Evolutionary conservation across 1,284 basidiomycete species (phyloP), one percentile per base, ranked within the genome.

Genomic region (Leccinum griseonigrum): DNA sequence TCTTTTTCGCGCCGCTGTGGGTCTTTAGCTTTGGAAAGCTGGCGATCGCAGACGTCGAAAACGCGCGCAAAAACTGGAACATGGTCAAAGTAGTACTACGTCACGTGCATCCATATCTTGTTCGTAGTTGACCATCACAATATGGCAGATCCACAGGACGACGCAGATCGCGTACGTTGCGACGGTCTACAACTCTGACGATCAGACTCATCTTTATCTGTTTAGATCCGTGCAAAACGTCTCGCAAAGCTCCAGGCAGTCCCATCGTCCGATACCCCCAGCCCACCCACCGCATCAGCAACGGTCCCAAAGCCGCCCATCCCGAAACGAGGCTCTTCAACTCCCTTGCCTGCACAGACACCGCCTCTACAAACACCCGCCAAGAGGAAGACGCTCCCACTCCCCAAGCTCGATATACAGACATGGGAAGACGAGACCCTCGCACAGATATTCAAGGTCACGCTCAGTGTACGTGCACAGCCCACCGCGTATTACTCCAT

Each of bases 171-270:
- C 57, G 91, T 92, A 81, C 62, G 74, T 62, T 53, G 38, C 32
- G 32, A 43, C 7, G 1, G 18, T 10, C 4, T 3, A 3, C n/a
- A 4, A 26, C 4, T 6, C 36, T 54, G 51, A 58, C 40, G 57
- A 59, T 48, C 2, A 18, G 0, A 4, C 56, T 63, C 7, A 64
- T 29, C 18, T 48, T 48, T 46, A 9, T 3, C 51, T 7, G 14
- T 32, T 9, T 72, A 96, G 94, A 94, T 96, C 71, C 91, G 94
- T 66, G 77, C 92, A 74, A 95, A 95, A 77, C 86, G 94, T 62
- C 81, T 96, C 48, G 93, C 90, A 52, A 91, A 90, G 71, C 80
- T 95, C 29, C 88, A 91, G n/a, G 28, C 40, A 68, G 4, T 2
- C 1, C 50, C 50, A n/a, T 16, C 77, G 16, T 54, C 74, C 29